Evolutionary conservation across 306 rosid genomes (phyloP).

Genomic region (Sicyos baderoa): DNA sequence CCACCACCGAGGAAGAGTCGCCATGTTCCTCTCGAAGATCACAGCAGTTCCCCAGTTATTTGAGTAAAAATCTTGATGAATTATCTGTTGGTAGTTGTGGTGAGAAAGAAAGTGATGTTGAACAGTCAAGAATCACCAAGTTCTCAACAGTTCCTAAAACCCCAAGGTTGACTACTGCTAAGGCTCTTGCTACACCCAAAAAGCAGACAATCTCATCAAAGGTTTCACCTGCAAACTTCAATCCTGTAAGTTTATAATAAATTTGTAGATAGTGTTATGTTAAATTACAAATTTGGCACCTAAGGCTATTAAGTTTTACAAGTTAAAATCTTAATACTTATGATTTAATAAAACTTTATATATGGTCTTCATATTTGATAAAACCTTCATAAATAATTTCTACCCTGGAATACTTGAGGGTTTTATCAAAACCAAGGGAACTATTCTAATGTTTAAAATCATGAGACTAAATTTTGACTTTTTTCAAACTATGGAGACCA

Average conservation of each 20-base stretch:
- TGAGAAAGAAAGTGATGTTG: constrained; percentile 31
- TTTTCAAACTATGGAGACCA: no score
- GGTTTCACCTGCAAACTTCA: constrained; percentile 29
- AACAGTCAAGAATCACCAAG: constrained; percentile 30
- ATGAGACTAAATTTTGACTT: no score
- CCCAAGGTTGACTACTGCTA: constrained; percentile 36
- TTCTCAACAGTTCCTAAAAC: constrained; percentile 35
- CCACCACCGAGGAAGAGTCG: constrained; percentile 73
- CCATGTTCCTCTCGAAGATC: constrained; percentile 52
- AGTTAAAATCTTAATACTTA: no score
- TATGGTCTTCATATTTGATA: no score
- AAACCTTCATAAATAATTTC: no score
- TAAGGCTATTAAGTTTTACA: no score
- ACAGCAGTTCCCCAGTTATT: constrained; percentile 39
- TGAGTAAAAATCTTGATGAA: constrained; percentile 43
- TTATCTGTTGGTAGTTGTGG: constrained; percentile 33
- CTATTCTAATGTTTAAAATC: no score
- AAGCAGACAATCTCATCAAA: constrained; percentile 29
- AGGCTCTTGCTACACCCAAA: constrained; percentile 44
- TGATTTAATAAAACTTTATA: no score
- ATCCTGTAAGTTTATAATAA: constrained; percentile 34
- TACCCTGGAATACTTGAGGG: no score
- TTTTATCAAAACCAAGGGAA: no score
- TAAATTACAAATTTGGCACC: no score
- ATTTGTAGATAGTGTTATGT: neutral